phyloP scores from a whole-genome alignment of 352 stramenopile genomes.

The Phytophthora pinifolia region DNA sequence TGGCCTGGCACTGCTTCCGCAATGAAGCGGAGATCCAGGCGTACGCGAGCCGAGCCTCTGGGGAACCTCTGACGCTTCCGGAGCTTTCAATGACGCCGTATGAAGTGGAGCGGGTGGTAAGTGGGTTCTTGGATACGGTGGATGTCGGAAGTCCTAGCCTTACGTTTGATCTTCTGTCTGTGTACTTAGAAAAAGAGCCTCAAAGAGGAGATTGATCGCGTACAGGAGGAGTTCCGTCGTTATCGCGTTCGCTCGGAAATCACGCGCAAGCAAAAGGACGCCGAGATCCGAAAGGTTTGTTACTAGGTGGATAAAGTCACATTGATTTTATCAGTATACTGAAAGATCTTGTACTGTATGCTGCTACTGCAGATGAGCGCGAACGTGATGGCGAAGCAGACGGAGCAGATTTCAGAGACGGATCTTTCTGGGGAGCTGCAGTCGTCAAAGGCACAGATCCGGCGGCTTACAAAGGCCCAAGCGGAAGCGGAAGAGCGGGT shows the following conservation, averaged over 20 bases:
- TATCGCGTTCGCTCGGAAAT: conserved; percentile 89
- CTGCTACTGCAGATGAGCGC: conserved; percentile 62
- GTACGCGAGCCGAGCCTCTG: conserved; percentile 56
- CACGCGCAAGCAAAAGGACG: conserved; percentile 88
- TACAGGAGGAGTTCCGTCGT: conserved; percentile 87
- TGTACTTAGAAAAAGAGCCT: conserved; percentile 70
- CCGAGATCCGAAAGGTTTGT: conserved; percentile 79
- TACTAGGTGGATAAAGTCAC: too few species aligned
- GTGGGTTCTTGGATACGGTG: neutral
- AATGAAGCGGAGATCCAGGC: conserved; percentile 58
- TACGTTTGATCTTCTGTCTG: neutral
- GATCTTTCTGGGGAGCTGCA: conserved; percentile 75
- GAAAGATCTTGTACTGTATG: neutral
- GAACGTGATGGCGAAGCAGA: conserved; percentile 72
- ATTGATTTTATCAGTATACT: neutral
- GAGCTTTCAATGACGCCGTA: conserved; percentile 70
- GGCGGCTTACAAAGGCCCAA: conserved; percentile 74
- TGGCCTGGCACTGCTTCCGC: conserved; percentile 73
- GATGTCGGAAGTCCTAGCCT: neutral
- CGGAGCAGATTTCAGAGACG: conserved; percentile 76
- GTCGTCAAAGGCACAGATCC: conserved; percentile 69
- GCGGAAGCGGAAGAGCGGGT: conserved; percentile 76
- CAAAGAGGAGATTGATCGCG: conserved; percentile 79
- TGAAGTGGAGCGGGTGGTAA: conserved; percentile 75
- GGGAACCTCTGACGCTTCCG: conserved; percentile 64